Conservation (phyloP, 179 eudicot genomes). For the Drosera spatulata region DNA sequence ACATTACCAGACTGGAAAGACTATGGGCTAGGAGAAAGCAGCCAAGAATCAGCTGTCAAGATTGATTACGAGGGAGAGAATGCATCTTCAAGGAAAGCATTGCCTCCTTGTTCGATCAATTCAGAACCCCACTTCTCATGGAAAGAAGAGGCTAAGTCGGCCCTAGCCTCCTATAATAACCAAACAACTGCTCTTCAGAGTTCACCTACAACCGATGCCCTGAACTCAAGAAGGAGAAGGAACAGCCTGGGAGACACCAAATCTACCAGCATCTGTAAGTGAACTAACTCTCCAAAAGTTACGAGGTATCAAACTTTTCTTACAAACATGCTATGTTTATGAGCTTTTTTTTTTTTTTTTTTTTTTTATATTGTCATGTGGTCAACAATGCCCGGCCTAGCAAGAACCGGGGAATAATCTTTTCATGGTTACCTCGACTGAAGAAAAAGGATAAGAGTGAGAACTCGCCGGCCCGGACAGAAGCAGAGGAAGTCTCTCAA, state of each 20-base stretch:
- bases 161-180: slow-evolving; percentile 36
- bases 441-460: slow-evolving; percentile 57
- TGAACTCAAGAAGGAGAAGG: slow-evolving; percentile 37
- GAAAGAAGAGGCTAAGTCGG: slow-evolving; percentile 45
- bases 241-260: slow-evolving; percentile 53
- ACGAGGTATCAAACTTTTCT: too few relatives aligned
- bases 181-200: slow-evolving; percentile 19
- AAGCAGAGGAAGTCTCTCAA: slow-evolving; percentile 50
- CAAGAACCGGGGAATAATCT: slow-evolving; percentile 31
- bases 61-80: slow-evolving; percentile 23
- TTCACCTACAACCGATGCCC: slow-evolving; percentile 31
- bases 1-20: slow-evolving; percentile 45
- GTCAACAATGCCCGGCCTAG: slow-evolving; percentile 25
- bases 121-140: slow-evolving; percentile 28
- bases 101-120: slow-evolving; percentile 24
- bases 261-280: slow-evolving; percentile 18
- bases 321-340: too few relatives aligned
- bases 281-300: too few relatives aligned
- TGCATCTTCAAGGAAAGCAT: slow-evolving; percentile 32
- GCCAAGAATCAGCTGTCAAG: slow-evolving; percentile 7
- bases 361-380: slow-evolving; percentile 20
- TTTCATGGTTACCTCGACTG: slow-evolving; percentile 65
- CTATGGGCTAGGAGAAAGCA: slow-evolving; percentile 12
- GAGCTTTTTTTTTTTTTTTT: too few relatives aligned
- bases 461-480: slow-evolving; percentile 38